These are phyloP conservation scores for Saccharomyces hybrid DNA, from an alignment of 1,139 yeast genomes.

Conservation along the genomic window DNA sequence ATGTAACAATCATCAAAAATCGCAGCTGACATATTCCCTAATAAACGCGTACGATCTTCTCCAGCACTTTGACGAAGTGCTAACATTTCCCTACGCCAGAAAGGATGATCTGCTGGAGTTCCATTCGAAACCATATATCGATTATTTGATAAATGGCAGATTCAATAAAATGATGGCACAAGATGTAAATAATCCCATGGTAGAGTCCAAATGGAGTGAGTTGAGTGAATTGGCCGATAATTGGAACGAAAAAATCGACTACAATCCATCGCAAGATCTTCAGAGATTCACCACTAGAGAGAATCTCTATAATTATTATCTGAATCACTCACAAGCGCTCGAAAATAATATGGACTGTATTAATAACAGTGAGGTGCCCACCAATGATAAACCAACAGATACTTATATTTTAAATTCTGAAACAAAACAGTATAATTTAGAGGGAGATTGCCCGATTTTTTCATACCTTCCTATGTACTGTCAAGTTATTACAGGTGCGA, in stretches of 20 bases:
- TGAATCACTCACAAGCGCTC: neutral
- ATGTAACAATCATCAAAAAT: conserved; percentile 23
- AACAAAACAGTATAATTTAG: conserved; percentile 36
- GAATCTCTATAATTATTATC: neutral
- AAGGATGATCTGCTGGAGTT: conserved; percentile 18
- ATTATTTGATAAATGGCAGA: conserved; percentile 12
- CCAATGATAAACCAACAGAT: neutral
- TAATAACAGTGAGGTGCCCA: neutral
- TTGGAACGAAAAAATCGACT: conserved; percentile 7
- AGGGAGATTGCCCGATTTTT: conserved; percentile 61
- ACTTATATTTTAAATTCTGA: neutral
- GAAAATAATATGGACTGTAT: neutral
- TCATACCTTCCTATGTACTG: conserved; percentile 47
- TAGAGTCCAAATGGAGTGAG: conserved; percentile 11
- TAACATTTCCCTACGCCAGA: conserved; percentile 13
- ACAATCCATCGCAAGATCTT: neutral
- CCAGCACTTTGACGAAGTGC: conserved; percentile 20
- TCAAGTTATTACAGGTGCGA: conserved; percentile 48
- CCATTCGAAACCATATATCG: conserved; percentile 21
- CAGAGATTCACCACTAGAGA: neutral
- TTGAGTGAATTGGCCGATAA: conserved; percentile 9
- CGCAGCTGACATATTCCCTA: conserved; percentile 22
- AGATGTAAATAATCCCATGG: conserved; percentile 5
- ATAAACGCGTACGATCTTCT: conserved; percentile 20
- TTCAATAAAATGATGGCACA: conserved; percentile 8